phyloP scores from a whole-genome alignment of 768 basidiomycete species.

The Suillus bovinus region DNA sequence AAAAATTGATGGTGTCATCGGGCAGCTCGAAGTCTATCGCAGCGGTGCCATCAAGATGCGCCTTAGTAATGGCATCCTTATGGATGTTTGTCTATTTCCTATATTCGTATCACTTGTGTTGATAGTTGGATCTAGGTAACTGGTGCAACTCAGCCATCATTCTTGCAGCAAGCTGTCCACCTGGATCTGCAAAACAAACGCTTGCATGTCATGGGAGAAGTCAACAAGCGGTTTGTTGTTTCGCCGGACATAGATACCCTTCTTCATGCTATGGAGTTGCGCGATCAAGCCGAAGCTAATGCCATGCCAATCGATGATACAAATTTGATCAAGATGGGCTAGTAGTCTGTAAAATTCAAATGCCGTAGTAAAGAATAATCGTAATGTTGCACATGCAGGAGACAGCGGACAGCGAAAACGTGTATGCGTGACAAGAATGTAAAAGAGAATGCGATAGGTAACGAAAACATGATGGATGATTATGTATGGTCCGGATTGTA shows the following conservation, averaged over 20 bases:
- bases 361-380: neutral
- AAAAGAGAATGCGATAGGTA: constrained; percentile 5
- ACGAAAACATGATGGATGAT: constrained; percentile 8
- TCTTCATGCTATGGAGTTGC: constrained; percentile 61
- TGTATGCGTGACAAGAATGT: constrained; percentile 1
- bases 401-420: neutral
- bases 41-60: constrained; percentile 89
- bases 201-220: constrained; percentile 78
- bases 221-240: constrained; percentile 81
- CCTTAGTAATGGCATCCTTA: constrained; percentile 73
- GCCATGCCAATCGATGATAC: constrained; percentile 41
- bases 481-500: neutral
- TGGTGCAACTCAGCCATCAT: constrained; percentile 81
- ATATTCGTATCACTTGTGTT: neutral
- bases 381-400: neutral
- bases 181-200: constrained; percentile 60
- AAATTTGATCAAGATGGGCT: constrained; percentile 58
- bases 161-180: constrained; percentile 84
- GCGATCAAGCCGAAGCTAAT: constrained; percentile 37
- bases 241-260: constrained; percentile 83
- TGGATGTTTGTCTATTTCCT: constrained; percentile 58
- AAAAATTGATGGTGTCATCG: constrained; percentile 74
- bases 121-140: constrained; percentile 53
- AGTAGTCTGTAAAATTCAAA: constrained; percentile 20
- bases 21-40: constrained; percentile 80